Conservation (phyloP, 2,329 filamentous ascomycete species). For the Colletotrichum camelliae region DNA sequence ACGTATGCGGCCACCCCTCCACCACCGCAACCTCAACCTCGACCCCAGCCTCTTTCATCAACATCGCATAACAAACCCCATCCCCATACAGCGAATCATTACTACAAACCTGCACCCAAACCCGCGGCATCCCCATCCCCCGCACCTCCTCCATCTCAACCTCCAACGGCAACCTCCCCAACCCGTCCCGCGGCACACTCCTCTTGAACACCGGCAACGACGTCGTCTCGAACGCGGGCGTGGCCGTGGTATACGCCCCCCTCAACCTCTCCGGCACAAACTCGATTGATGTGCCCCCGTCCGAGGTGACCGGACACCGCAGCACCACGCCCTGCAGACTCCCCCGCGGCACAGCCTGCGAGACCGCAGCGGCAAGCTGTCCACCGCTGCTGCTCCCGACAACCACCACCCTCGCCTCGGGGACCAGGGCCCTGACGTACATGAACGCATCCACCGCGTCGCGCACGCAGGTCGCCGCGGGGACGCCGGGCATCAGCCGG, state of each 20-base stretch:
- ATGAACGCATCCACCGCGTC: slow-evolving; percentile 46
- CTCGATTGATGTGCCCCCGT: slow-evolving; percentile 40
- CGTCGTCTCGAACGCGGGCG: slow-evolving; percentile 41
- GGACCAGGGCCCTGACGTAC: slow-evolving; percentile 23
- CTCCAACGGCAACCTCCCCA: slow-evolving; percentile 48
- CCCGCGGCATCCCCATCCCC: slow-evolving; percentile 40
- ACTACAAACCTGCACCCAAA: slow-evolving; percentile 55
- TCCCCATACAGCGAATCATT: slow-evolving; percentile 59
- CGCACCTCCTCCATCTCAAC: slow-evolving; percentile 30
- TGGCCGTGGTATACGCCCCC: slow-evolving; percentile 43
- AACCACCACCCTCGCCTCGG: slow-evolving; percentile 34
- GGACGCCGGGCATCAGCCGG: slow-evolving; percentile 45
- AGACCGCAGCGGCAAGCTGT: slow-evolving; percentile 50
- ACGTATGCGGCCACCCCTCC: slow-evolving; percentile 56
- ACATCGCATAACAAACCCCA: slow-evolving; percentile 53
- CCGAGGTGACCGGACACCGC: slow-evolving; percentile 53
- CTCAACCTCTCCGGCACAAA: slow-evolving; percentile 42
- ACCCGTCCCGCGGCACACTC: slow-evolving; percentile 43
- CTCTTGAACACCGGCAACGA: slow-evolving; percentile 36
- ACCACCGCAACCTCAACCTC: slow-evolving; percentile 36
- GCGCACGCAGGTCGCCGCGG: slow-evolving; percentile 43
- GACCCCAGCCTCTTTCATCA: slow-evolving; percentile 39
- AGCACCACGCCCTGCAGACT: slow-evolving; percentile 46
- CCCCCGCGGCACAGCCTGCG: slow-evolving; percentile 33
- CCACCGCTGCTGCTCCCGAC: slow-evolving; percentile 54